Base-by-base conservation (phyloP, 163 green algal genomes). In the Chloromonas sp. region DNA sequence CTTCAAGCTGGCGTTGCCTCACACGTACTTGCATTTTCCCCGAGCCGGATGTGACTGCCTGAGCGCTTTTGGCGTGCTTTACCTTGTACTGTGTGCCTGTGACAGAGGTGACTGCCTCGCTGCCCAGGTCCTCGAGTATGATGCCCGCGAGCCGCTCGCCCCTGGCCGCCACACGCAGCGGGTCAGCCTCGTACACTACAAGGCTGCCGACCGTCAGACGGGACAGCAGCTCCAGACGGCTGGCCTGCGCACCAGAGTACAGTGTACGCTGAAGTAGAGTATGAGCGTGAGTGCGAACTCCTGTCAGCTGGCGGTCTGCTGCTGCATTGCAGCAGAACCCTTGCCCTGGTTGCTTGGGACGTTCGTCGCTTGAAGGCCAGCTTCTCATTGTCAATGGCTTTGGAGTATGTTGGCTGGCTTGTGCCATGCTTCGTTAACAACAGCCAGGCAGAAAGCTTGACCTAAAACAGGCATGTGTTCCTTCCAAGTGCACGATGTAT, bases 121-220 rank as follows among this genome's bases (percentile, higher is more conserved):
- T 8, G 61, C 78, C 78, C 1, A 85, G 11, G 71, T 87, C 84
- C 8, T 87, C 84, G 2, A 87, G 61, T 14, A 87, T 61, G 0
- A 87, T 14, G 60, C 84, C 84, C 59, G 79, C 36, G 57, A 87
- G 71, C 2, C 80, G 84, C 71, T 84, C 60, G 5, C 81, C 84
- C 0, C 84, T 60, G n/a, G 58, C 57, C 2, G 70, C 62, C 3
- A 60, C 81, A 8, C 81, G 57, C 36, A 80, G 36, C 1, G 81
- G n/a, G 62, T 84, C 81, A 3, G 81, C 79, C 81, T 87, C 84
- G 70, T 87, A 87, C 84, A 87, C 61, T 60, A 85, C 79, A 14
- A 87, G n/a, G 84, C 74, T 82, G 79, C 84, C 84, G 1, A 85
- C 66, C 58, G 84, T 84, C 71, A 87, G 74, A 11, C 84, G 84